Evolutionary conservation across 2,329 filamentous ascomycete genomes (phyloP), one percentile per base, ranked within the genome.

Genomic region (Sphaerostilbella broomeana): DNA sequence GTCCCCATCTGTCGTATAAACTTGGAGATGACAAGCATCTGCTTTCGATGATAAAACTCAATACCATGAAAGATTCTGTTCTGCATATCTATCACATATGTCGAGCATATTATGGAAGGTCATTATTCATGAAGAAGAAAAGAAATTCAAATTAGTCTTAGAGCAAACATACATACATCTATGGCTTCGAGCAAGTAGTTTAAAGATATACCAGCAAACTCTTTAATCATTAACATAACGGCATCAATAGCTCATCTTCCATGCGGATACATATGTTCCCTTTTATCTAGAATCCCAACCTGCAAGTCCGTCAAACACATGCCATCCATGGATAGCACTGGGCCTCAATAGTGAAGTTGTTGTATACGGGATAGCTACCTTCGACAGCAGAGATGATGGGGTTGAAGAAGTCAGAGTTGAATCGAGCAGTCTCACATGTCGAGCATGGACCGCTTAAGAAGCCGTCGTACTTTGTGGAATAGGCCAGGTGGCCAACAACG

Each of bases 311-410:
- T 53, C 48, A 60, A 28, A 44, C 35, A 35, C 62, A 64, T 13
- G 53, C 59, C 50, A 63, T 61, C 62, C 62, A 64, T 12, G 62
- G 62, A 19, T 56, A 52, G 33, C 62, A 64, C 38, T 62, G 53
- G 5, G 59, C 62, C 38, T 64, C 51, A 6, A 65, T 50, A 18
- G 53, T 58, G 42, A 63, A 64, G 38, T 57, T 60, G 46, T 59
- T 58, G 46, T 59, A 65, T 10, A 51, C 46, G n/a, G 62, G 62
- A 29, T 62, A 65, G 20, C 58, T 64, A 6, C 54, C 61, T 44
- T 64, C 53, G 36, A 64, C 51, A 5, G 62, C 60, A n/a, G 48
- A 48, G 27, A 64, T 57, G 38, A 64, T 61, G 10, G 60, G 59
- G 24, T 58, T 49, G 42, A 64, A 64, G 44, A 63, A 64, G 24